These are phyloP conservation scores for Yamadazyma scolyti DNA, from an alignment of 805 yeast genomes.

Conservation along the genomic window DNA sequence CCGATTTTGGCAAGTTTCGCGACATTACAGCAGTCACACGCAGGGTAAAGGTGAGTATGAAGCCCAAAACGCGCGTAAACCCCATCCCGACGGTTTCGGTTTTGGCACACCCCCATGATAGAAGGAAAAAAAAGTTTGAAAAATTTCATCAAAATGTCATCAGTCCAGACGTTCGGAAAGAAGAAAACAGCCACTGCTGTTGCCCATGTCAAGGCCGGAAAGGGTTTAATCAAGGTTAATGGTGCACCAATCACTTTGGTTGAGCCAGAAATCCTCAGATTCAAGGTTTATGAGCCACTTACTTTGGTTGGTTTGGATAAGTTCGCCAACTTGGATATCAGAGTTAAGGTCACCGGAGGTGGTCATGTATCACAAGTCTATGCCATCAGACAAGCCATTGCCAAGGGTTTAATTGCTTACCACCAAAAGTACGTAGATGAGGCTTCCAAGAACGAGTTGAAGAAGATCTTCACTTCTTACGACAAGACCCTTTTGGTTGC, in stretches of 20 bases:
- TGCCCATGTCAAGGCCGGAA: constrained; percentile 99
- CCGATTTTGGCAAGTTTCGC: too few species aligned
- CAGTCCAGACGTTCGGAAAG: constrained; percentile 98
- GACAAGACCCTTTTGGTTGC: constrained; percentile 99
- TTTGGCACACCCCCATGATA: too few species aligned
- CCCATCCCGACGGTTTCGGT: too few species aligned
- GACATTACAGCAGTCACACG: too few species aligned
- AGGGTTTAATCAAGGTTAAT: constrained; percentile 98
- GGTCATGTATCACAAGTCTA: constrained; percentile 99
- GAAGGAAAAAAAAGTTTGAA: too few species aligned
- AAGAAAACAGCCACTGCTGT: constrained; percentile 99
- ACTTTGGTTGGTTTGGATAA: constrained; percentile 98
- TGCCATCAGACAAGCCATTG: constrained; percentile 99
- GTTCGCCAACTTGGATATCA: constrained; percentile 96
- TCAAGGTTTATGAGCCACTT: constrained; percentile 99
- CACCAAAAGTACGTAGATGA: constrained; percentile 99
- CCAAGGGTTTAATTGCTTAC: constrained; percentile 99
- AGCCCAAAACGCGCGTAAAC: too few species aligned
- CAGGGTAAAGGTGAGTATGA: too few species aligned
- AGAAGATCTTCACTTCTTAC: constrained; percentile 95
- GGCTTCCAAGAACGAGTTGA: constrained; percentile 98
- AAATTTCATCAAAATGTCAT: constrained; percentile 49
- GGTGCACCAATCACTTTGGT: constrained; percentile 99
- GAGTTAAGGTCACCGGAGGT: constrained; percentile 99
- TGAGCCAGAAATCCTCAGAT: constrained; percentile 98